These are phyloP conservation scores for Mortierella sp. DNA, from an alignment of 371 early-diverging fungal genomes.

Conservation along the genomic window DNA sequence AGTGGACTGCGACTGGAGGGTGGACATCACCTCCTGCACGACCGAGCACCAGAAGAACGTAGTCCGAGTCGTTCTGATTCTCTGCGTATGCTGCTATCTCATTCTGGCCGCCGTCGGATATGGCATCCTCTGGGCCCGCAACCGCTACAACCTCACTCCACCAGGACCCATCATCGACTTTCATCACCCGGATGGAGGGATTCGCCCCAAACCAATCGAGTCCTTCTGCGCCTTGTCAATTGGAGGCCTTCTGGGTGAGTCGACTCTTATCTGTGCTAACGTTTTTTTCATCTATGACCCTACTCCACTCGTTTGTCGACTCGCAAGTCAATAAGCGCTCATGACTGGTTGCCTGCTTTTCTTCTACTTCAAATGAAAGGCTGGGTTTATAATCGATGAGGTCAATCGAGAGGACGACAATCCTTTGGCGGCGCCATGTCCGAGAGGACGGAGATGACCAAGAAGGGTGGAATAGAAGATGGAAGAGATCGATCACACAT, in stretches of 20 bases:
- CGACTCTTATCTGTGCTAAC: not conserved
- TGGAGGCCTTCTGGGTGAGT: slow-evolving; percentile 47
- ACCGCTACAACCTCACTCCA: slow-evolving; percentile 41
- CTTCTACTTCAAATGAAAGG: too few relatives aligned
- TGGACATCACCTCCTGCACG: slow-evolving; percentile 42
- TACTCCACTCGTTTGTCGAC: too few relatives aligned
- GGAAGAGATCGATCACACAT: too few relatives aligned
- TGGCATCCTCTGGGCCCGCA: slow-evolving; percentile 48
- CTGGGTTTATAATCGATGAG: too few relatives aligned
- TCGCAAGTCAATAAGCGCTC: not conserved
- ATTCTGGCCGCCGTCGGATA: slow-evolving; percentile 38
- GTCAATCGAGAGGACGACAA: too few relatives aligned
- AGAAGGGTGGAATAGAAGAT: too few relatives aligned
- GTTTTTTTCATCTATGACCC: not conserved
- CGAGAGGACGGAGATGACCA: too few relatives aligned
- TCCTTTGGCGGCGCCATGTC: too few relatives aligned
- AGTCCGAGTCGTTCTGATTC: slow-evolving; percentile 23
- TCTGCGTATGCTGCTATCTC: slow-evolving; percentile 46
- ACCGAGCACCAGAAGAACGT: slow-evolving; percentile 19
- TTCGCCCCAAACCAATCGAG: slow-evolving; percentile 53
- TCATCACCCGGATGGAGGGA: slow-evolving; percentile 51
- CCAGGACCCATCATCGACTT: slow-evolving; percentile 51
- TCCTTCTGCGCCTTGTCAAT: slow-evolving; percentile 50
- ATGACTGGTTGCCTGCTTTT: too few relatives aligned
- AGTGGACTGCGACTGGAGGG: slow-evolving; percentile 54